These are phyloP conservation scores for Testicularia cyperi DNA, from an alignment of 1,284 basidiomycete genomes.

Conservation along the genomic window DNA sequence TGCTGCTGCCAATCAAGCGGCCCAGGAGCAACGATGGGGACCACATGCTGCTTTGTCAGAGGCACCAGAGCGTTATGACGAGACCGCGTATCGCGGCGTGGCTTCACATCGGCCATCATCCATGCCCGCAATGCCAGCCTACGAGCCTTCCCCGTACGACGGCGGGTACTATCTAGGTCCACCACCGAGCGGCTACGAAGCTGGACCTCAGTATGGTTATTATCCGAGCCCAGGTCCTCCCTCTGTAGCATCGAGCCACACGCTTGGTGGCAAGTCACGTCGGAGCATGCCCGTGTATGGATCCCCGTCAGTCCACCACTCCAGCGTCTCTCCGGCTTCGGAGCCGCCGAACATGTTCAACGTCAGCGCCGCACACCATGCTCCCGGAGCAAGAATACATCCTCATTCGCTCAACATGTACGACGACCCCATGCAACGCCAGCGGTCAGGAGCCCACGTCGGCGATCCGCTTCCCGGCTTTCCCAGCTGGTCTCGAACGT, in stretches of 20 bases:
- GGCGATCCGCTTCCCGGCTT: slow-evolving; percentile 42
- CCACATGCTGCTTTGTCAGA: slow-evolving; percentile 27
- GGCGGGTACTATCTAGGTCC: slow-evolving; percentile 27
- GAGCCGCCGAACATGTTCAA: slow-evolving; percentile 36
- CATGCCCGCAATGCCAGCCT: slow-evolving; percentile 13
- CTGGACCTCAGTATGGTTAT: slow-evolving; percentile 4
- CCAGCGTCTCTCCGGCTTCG: slow-evolving; percentile 15
- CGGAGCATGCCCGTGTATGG: slow-evolving; percentile 24
- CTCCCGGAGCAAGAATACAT: slow-evolving; percentile 10
- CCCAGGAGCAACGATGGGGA: slow-evolving; percentile 29
- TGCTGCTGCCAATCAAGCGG: slow-evolving; percentile 31
- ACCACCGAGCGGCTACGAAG: slow-evolving; percentile 5
- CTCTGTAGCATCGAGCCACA: slow-evolving; percentile 23
- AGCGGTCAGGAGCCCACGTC: slow-evolving; percentile 1
- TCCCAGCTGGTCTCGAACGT: slow-evolving; percentile 41
- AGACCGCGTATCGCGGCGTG: slow-evolving; percentile 14
- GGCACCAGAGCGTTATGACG: slow-evolving; percentile 14
- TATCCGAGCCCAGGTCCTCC: slow-evolving; percentile 5
- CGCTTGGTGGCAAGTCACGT: slow-evolving; percentile 9
- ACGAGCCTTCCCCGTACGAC: slow-evolving; percentile 14
- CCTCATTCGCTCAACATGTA: slow-evolving; percentile 10
- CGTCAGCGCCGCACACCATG: slow-evolving; percentile 38
- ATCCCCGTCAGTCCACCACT: slow-evolving; percentile 14
- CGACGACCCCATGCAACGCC: neutral
- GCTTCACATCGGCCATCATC: slow-evolving; percentile 3